Conservation (phyloP, 2,329 filamentous ascomycete species). For the Geosmithia flava region DNA sequence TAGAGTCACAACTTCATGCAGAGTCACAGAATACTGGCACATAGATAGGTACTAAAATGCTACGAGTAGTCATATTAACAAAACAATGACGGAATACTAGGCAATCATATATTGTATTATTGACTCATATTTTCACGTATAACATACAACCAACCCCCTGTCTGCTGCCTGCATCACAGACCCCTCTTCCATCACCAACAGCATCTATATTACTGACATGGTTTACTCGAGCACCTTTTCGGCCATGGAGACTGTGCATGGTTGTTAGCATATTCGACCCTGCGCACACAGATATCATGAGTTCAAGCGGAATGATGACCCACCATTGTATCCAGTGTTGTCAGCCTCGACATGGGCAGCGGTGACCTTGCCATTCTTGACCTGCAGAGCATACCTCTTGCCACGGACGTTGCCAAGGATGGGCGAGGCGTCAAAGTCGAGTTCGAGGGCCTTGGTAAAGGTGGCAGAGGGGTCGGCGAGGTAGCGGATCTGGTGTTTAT, state of each 20-base stretch:
- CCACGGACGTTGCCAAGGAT: slow-evolving; percentile 74
- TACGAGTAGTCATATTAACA: no score
- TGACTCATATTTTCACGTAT: no score
- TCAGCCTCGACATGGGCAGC: slow-evolving; percentile 76
- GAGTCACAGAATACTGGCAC: no score
- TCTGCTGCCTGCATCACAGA: no score
- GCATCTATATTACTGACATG: no score
- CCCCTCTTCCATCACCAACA: no score
- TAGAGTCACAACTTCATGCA: no score
- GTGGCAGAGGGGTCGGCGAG: slow-evolving; percentile 67
- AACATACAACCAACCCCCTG: no score
- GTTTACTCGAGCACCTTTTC: slow-evolving; percentile 31
- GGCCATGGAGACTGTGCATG: slow-evolving; percentile 31
- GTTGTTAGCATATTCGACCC: neutral
- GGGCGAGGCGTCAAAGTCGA: slow-evolving; percentile 64
- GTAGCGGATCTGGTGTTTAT: slow-evolving; percentile 73
- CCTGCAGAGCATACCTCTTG: slow-evolving; percentile 77
- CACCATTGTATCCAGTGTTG: slow-evolving; percentile 71
- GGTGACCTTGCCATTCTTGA: slow-evolving; percentile 78
- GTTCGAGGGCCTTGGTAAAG: slow-evolving; percentile 75
- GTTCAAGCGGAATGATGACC: slow-evolving; percentile 11
- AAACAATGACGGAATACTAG: no score
- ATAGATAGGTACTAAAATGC: no score
- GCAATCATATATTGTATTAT: no score
- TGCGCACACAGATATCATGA: neutral